These are phyloP conservation scores for Peziza echinospora DNA, from an alignment of 495 filamentous ascomycete species.

Conservation along the genomic window DNA sequence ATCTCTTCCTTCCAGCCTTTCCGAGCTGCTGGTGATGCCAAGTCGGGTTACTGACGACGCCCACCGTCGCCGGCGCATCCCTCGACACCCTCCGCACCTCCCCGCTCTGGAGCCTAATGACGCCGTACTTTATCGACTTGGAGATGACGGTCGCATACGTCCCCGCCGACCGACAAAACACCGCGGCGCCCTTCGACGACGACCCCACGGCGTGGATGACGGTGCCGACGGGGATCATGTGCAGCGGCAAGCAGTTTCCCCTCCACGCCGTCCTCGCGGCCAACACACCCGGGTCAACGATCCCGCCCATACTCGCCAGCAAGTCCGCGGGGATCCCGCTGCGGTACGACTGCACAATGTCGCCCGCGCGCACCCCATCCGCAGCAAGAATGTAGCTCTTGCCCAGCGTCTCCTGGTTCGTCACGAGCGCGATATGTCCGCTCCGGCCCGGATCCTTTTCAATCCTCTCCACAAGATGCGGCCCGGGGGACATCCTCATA, in stretches of 20 bases:
- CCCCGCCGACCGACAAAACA: constrained; percentile 84
- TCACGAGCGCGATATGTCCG: constrained; percentile 79
- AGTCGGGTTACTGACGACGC: constrained; percentile 78
- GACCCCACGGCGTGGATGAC: constrained; percentile 80
- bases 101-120: constrained; percentile 69
- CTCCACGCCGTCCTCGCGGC: constrained; percentile 83
- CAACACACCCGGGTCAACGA: constrained; percentile 78
- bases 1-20: constrained; percentile 79
- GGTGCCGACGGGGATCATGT: constrained; percentile 83
- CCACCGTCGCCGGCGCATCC: constrained; percentile 84
- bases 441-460: constrained; percentile 87
- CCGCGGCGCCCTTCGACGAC: constrained; percentile 43
- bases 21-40: constrained; percentile 75
- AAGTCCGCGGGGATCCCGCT: constrained; percentile 67
- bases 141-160: constrained; percentile 72
- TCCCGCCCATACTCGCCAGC: constrained; percentile 72
- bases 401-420: constrained; percentile 38
- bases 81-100: constrained; percentile 71
- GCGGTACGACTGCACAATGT: constrained; percentile 76
- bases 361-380: constrained; percentile 79
- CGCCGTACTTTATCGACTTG: constrained; percentile 58
- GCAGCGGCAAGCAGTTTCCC: constrained; percentile 83
- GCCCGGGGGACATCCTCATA: constrained; percentile 46
- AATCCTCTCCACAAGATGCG: constrained; percentile 74
- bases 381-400: constrained; percentile 83